These are phyloP conservation scores for Lantana camara DNA, from an alignment of 257 asterid genomes.

Conservation along the genomic window DNA sequence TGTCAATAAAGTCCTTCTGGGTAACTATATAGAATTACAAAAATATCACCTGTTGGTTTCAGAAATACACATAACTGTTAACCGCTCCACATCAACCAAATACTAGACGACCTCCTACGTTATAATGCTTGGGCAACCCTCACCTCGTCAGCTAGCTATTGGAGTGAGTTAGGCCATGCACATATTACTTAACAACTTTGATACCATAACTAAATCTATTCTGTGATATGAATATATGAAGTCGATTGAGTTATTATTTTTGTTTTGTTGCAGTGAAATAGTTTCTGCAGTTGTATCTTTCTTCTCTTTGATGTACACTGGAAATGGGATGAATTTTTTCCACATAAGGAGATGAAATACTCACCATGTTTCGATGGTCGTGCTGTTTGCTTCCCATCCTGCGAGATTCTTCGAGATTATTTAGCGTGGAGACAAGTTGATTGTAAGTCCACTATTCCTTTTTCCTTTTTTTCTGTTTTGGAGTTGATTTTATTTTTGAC, in stretches of 20 bases:
- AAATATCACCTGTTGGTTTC: too few species aligned
- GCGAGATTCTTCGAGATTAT: conserved; percentile 68
- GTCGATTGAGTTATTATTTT: not conserved
- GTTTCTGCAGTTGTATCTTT: conserved; percentile 72
- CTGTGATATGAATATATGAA: too few species aligned
- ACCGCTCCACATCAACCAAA: too few species aligned
- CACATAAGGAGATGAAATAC: conserved; percentile 55
- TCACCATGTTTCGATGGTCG: conserved; percentile 86
- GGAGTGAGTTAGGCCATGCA: too few species aligned
- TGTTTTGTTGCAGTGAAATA: conserved; percentile 54
- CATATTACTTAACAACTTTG: too few species aligned
- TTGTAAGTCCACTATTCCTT: conserved; percentile 48
- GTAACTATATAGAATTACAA: too few species aligned
- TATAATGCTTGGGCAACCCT: too few species aligned
- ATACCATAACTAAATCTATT: conserved; percentile 1
- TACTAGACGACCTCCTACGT: too few species aligned
- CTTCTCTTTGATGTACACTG: conserved; percentile 67
- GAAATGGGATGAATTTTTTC: conserved; percentile 75
- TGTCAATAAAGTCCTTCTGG: too few species aligned
- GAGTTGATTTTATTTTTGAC: conserved; percentile 1
- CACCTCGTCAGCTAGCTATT: too few species aligned
- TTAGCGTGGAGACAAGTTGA: conserved; percentile 98
- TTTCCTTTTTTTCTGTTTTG: not conserved
- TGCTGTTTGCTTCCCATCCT: conserved; percentile 81
- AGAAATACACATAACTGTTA: too few species aligned